Evolutionary conservation across 176 grass and related monocot genomes (phyloP).

Genomic region (Oryza longistaminata): DNA sequence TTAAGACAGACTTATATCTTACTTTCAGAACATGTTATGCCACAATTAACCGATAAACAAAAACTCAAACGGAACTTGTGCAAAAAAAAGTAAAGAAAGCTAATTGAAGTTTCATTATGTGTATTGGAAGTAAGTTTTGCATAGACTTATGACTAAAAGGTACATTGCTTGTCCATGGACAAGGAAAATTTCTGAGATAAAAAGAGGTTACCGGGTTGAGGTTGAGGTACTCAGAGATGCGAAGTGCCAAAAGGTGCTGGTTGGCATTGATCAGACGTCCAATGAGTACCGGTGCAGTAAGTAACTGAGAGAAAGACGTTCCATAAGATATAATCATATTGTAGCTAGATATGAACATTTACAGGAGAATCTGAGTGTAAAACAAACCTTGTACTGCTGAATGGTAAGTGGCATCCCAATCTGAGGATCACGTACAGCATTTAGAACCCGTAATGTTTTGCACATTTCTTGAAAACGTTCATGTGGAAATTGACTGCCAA

Average conservation of each 20-base stretch:
- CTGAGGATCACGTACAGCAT: conserved; percentile 76
- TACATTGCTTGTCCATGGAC: conserved; percentile 4
- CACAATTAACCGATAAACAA: not conserved
- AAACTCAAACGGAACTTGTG: not conserved
- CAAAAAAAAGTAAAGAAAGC: not conserved
- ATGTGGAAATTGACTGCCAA: conserved; percentile 93
- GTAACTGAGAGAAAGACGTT: conserved; percentile 56
- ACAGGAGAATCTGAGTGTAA: conserved; percentile 14
- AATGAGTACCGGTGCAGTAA: conserved; percentile 82
- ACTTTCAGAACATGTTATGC: not conserved
- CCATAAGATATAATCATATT: conserved; percentile 32
- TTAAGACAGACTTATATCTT: conserved; percentile 4
- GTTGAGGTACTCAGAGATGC: conserved; percentile 93
- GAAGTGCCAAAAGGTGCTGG: conserved; percentile 89
- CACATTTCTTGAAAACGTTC: conserved; percentile 96
- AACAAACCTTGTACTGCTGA: conserved; percentile 82
- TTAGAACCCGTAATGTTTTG: conserved; percentile 87
- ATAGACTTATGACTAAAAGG: not conserved
- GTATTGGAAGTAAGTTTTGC: not conserved
- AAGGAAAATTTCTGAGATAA: not conserved
- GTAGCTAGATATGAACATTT: not conserved
- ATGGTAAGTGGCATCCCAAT: conserved; percentile 94
- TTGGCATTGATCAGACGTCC: conserved; percentile 84
- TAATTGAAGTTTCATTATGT: conserved; percentile 1
- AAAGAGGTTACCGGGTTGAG: conserved; percentile 73